These are phyloP conservation scores for Aspergillus unguis DNA, from an alignment of 2,329 filamentous ascomycete species.

Conservation along the genomic window DNA sequence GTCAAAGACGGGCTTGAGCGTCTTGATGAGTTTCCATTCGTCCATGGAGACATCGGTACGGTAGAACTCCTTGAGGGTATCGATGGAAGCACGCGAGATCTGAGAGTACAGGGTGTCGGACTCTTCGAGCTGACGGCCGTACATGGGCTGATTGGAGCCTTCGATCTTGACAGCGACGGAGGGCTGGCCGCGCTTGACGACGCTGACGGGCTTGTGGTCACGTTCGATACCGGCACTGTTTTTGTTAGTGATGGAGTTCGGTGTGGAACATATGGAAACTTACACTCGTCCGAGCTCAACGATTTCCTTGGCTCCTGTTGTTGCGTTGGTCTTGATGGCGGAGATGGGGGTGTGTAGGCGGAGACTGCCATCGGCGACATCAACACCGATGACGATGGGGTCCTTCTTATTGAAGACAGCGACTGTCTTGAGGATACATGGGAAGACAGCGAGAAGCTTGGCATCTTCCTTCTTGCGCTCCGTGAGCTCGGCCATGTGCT, in stretches of 20 bases:
- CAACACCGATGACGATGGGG: conserved; percentile 92
- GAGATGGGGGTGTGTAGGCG: conserved; percentile 86
- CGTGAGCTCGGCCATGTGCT: conserved; percentile 81
- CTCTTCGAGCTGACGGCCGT: conserved; percentile 93
- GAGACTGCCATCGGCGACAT: conserved; percentile 87
- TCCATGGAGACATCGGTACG: conserved; percentile 81
- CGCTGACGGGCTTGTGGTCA: conserved; percentile 88
- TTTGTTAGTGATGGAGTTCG: conserved; percentile 18
- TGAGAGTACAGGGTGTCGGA: conserved; percentile 81
- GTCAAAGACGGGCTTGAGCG: conserved; percentile 92
- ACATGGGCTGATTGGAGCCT: conserved; percentile 84
- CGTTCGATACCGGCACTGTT: conserved; percentile 88
- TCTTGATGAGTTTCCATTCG: conserved; percentile 92
- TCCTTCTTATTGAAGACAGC: conserved; percentile 98
- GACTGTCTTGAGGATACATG: conserved; percentile 83
- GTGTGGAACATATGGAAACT: conserved; percentile 41
- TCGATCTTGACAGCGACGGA: conserved; percentile 98
- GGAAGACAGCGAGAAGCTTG: conserved; percentile 95
- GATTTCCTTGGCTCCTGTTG: conserved; percentile 78
- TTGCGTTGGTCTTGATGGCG: conserved; percentile 75
- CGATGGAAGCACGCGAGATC: conserved; percentile 83
- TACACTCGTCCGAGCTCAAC: conserved; percentile 88
- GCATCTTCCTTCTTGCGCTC: conserved; percentile 95
- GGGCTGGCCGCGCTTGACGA: conserved; percentile 96
- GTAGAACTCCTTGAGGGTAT: conserved; percentile 95